These are phyloP conservation scores for Kokia cookei DNA, from an alignment of 441 rosid species.

Conservation along the genomic window DNA sequence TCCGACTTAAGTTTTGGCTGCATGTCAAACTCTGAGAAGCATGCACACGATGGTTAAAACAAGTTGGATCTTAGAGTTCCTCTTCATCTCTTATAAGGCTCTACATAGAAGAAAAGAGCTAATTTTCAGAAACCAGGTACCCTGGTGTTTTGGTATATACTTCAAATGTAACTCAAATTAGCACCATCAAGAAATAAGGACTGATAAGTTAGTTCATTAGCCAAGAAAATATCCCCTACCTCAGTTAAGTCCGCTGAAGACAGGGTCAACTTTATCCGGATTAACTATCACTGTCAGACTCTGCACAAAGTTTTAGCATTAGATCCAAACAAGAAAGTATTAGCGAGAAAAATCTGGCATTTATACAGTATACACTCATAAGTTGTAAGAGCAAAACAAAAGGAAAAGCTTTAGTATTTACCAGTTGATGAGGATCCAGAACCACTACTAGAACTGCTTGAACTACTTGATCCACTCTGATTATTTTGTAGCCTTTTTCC, in stretches of 20 bases:
- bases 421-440: conserved; percentile 82
- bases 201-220: conserved; percentile 10
- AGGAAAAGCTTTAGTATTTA: conserved; percentile 22
- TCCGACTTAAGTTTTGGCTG: background rate
- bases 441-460: conserved; percentile 70
- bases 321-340: background rate
- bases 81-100: background rate
- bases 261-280: conserved; percentile 47
- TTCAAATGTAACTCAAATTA: background rate
- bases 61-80: background rate
- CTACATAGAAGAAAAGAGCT: background rate
- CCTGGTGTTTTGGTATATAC: background rate
- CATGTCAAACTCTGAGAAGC: background rate
- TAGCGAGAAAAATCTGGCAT: background rate
- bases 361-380: background rate
- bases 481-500: conserved; percentile 36
- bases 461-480: conserved; percentile 58
- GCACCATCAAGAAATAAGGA: background rate
- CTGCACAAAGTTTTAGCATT: conserved; percentile 31
- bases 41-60: background rate
- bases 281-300: conserved; percentile 58
- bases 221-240: conserved; percentile 31
- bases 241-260: conserved; percentile 22
- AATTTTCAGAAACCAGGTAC: background rate
- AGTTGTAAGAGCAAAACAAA: background rate